A percentile compares a stretch with the other conserved stretches of the same genome.
These are phyloP conservation scores for Zygosaccharomyces pseudobailii DNA, from an alignment of 1,139 yeast species.

Conservation along the genomic window DNA sequence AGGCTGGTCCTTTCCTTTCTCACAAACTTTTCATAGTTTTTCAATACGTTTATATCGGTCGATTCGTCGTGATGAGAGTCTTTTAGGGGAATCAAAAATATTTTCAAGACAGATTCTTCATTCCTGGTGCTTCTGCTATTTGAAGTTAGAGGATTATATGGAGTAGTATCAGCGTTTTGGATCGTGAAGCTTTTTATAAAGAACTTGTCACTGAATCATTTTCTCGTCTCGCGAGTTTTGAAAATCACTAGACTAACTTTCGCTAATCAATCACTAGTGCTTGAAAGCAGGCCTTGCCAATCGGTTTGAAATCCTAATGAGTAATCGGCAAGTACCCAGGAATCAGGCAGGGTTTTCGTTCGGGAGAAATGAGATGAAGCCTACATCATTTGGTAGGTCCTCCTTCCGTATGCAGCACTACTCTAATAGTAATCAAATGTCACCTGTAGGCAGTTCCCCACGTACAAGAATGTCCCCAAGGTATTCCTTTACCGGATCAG, in stretches of 20 bases:
- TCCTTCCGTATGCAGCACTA: constrained; percentile 16
- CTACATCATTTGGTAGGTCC: constrained; percentile 10
- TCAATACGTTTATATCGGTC: not conserved
- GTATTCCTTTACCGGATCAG: constrained; percentile 13
- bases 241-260: not conserved
- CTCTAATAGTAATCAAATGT: constrained; percentile 8
- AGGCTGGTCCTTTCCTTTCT: not conserved
- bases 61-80: not conserved
- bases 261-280: not conserved
- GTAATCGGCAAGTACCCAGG: constrained; percentile 7
- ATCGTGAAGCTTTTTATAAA: too few relatives aligned
- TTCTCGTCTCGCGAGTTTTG: not conserved
- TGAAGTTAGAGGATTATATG: too few relatives aligned
- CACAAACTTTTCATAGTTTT: not conserved
- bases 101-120: not conserved
- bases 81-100: not conserved
- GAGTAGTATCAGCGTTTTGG: too few relatives aligned
- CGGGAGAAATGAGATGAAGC: constrained; percentile 11
- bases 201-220: not conserved
- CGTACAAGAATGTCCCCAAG: constrained; percentile 15
- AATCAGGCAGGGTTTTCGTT: constrained; percentile 11
- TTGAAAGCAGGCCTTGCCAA: not conserved
- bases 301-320: constrained; percentile 2
- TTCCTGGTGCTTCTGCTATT: too few relatives aligned
- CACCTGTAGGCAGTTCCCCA: constrained; percentile 12